Percentiles rank a stretch among this genome's conserved stretches.
These are phyloP conservation scores for Naganishia vaughanmartiniae DNA, from an alignment of 768 basidiomycete species.

Conservation along the genomic window DNA sequence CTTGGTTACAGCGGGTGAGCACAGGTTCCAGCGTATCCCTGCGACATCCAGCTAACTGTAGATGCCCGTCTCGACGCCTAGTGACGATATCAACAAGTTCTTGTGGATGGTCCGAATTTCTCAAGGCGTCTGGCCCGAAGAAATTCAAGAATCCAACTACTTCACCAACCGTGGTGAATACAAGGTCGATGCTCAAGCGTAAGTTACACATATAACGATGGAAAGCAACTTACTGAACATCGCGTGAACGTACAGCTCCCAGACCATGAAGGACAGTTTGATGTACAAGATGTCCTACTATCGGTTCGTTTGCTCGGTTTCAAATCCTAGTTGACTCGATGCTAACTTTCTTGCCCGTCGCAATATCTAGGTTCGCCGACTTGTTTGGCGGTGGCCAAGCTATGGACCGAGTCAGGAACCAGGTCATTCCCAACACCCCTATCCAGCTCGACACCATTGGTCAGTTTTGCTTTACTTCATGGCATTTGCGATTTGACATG, in stretches of 20 bases:
- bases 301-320: constrained; percentile 58
- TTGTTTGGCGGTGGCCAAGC: constrained; percentile 75
- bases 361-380: constrained; percentile 67
- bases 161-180: constrained; percentile 93
- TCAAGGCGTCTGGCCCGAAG: constrained; percentile 96
- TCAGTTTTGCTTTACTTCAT: constrained; percentile 51
- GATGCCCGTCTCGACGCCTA: constrained; percentile 18
- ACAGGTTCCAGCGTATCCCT: not conserved
- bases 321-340: constrained; percentile 15
- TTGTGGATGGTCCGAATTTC: constrained; percentile 82
- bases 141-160: constrained; percentile 91
- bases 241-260: constrained; percentile 52
- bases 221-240: not conserved
- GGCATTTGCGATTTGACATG: constrained; percentile 12
- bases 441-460: constrained; percentile 85
- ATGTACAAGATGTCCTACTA: constrained; percentile 99
- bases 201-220: constrained; percentile 31
- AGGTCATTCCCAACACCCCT: constrained; percentile 70
- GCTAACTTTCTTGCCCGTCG: not conserved
- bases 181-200: constrained; percentile 78
- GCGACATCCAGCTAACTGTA: not conserved
- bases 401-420: constrained; percentile 83
- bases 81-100: constrained; percentile 99
- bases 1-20: constrained; percentile 78
- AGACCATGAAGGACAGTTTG: constrained; percentile 87